Evolutionary conservation across 805 yeast species (phyloP), one percentile per base, ranked within the genome.

Genomic region (Sungouiella thailandica): DNA sequence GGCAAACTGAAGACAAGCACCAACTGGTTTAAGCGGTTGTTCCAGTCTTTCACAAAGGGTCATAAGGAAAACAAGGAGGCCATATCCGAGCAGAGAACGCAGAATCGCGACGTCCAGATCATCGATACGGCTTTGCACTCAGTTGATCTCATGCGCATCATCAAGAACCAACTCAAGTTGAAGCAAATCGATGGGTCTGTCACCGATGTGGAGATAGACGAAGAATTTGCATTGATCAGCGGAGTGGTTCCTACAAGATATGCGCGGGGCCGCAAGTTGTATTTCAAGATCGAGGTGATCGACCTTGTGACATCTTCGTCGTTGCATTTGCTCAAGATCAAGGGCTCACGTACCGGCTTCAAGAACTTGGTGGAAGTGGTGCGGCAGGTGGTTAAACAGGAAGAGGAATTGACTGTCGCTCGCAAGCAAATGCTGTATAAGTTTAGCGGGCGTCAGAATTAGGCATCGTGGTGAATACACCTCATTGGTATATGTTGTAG

Each of bases 151-250:
- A 52, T 58, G 37, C 41, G 60, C 17, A 50, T 62, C 7, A 55
- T 67, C 35, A 61, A 57, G 35, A 59, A 58, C 32, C 71, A 72
- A 6, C 50, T 74, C 34, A 64, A 62, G 40, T 51, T 72, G 47
- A 70, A 72, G 45, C 54, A 61, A 35, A 61, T 70, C 34, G 78
- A 74, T 49, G 79, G 79, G 0, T 61, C 78, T 3, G 60, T 74
- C 8, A 50, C 55, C 12, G 56, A 58, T 17, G 67, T 66, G 10
- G 62, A 60, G 2, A 55, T 70, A 24, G 70, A 64, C 36, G 71
- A 68, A 33, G 68, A 62, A 34, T 61, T 63, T 40, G 66, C 71
- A 4, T 42, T 60, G 11, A 62, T 74, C 14, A 60, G 58, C 37
- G 77, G 78, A 2, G 55, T 60, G 12, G 62, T 74, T 11, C 76